A percentile compares a stretch with the other conserved stretches of the same genome.
These are phyloP conservation scores for Andrographis paniculata DNA, from an alignment of 305 asterid genomes.

Conservation along the genomic window DNA sequence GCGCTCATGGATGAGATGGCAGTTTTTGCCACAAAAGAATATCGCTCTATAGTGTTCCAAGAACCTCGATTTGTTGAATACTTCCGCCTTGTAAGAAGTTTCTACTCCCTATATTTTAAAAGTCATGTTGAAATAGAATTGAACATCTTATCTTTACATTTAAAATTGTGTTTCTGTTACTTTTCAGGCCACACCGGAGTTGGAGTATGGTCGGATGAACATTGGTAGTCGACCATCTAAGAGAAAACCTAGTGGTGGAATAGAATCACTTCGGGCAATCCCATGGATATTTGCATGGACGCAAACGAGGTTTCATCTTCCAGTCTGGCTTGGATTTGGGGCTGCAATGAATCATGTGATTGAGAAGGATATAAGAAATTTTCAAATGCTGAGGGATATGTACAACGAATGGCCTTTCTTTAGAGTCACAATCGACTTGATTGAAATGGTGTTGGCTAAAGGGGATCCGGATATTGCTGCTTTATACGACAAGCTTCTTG, in stretches of 20 bases:
- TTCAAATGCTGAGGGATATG: slow-evolving; percentile 80
- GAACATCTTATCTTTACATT: not conserved
- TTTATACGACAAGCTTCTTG: slow-evolving; percentile 72
- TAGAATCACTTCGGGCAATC: slow-evolving; percentile 90
- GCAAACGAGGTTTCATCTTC: slow-evolving; percentile 91
- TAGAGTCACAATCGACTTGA: slow-evolving; percentile 84
- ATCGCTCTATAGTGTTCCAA: slow-evolving; percentile 73
- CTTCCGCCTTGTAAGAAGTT: slow-evolving; percentile 78
- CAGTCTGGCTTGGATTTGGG: slow-evolving; percentile 96
- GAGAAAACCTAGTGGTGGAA: slow-evolving; percentile 89
- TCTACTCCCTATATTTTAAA: not conserved
- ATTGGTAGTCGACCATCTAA: slow-evolving; percentile 93
- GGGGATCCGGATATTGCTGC: slow-evolving; percentile 87
- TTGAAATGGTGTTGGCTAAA: slow-evolving; percentile 91
- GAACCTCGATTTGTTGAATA: slow-evolving; percentile 90
- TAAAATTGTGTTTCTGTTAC: not conserved
- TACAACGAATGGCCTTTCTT: slow-evolving; percentile 91
- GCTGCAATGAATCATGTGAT: slow-evolving; percentile 56
- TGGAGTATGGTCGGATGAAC: slow-evolving; percentile 94
- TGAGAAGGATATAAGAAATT: slow-evolving; percentile 53
- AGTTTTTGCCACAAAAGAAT: slow-evolving; percentile 61
- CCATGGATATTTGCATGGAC: slow-evolving; percentile 99
- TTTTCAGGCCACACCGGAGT: slow-evolving; percentile 79
- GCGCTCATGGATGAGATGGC: slow-evolving; percentile 83
- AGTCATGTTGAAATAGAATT: not conserved